These are phyloP conservation scores for Heterobasidion parviporum DNA, from an alignment of 1,284 basidiomycete species.

Conservation along the genomic window DNA sequence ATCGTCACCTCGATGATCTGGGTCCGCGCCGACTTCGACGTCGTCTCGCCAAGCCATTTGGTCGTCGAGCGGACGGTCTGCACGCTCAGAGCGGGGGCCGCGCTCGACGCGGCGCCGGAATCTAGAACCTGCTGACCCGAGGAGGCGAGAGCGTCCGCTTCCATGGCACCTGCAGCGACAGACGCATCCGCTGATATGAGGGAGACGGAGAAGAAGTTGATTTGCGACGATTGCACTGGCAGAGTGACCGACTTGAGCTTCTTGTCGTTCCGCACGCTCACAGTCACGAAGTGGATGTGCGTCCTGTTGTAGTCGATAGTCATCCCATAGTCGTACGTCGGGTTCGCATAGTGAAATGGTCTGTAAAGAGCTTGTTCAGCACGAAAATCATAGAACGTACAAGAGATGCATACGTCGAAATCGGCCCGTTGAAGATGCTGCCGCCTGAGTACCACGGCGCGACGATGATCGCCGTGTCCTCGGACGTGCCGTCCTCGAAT, in stretches of 20 bases:
- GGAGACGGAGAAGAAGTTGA: conserved; percentile 22
- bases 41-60: conserved; percentile 10
- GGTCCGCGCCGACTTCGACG: conserved; percentile 7
- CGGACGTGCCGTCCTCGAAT: conserved; percentile 12
- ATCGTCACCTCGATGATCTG: conserved; percentile 19
- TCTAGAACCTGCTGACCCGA: neutral
- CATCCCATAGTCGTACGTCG: conserved; percentile 7
- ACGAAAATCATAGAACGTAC: neutral
- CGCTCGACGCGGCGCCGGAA: neutral
- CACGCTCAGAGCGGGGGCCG: conserved; percentile 11
- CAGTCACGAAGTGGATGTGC: conserved; percentile 12
- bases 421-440: conserved; percentile 16
- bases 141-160: neutral
- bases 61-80: conserved; percentile 18
- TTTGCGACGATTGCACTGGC: conserved; percentile 10
- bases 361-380: neutral
- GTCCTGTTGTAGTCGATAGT: conserved; percentile 10
- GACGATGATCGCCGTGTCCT: conserved; percentile 14
- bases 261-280: conserved; percentile 9
- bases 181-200: conserved; percentile 12
- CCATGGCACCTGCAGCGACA: neutral
- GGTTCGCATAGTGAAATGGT: conserved; percentile 13
- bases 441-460: conserved; percentile 17
- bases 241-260: conserved; percentile 10
- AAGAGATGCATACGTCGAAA: conserved; percentile 8